Conservation (phyloP, 495 filamentous ascomycete genomes). For the Hypoxylon cercidicola region DNA sequence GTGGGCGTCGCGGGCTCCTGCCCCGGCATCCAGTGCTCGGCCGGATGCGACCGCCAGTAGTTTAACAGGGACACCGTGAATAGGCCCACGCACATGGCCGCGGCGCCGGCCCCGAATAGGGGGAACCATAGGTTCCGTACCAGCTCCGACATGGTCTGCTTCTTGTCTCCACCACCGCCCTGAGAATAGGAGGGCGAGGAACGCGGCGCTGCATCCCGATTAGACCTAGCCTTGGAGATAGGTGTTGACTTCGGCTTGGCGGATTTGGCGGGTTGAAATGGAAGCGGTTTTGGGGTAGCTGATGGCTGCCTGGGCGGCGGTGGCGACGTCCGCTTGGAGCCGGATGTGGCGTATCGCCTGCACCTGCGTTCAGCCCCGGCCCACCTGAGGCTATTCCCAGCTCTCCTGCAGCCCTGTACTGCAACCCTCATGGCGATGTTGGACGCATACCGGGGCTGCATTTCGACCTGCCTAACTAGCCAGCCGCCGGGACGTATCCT, state of each 20-base stretch:
- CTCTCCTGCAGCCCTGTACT: slow-evolving; percentile 14
- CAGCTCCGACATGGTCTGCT: slow-evolving; percentile 30
- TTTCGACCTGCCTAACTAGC: slow-evolving; percentile 27
- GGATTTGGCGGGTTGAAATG: background rate
- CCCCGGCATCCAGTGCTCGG: slow-evolving; percentile 35
- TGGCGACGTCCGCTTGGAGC: slow-evolving; percentile 4
- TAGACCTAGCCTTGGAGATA: slow-evolving; percentile 1
- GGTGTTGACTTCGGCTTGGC: background rate
- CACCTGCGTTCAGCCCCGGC: slow-evolving; percentile 9
- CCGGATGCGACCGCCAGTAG: slow-evolving; percentile 39
- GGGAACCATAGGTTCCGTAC: slow-evolving; percentile 40
- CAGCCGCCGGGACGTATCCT: slow-evolving; percentile 1
- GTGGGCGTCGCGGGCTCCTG: slow-evolving; percentile 43
- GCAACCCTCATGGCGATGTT: slow-evolving; percentile 18
- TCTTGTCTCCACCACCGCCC: slow-evolving; percentile 18
- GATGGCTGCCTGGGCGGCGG: slow-evolving; percentile 3
- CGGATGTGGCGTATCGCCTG: slow-evolving; percentile 22
- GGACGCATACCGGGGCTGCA: slow-evolving; percentile 29
- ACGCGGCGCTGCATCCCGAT: background rate
- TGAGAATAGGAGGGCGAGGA: slow-evolving; percentile 12
- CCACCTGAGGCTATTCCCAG: slow-evolving; percentile 32
- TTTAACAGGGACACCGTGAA: slow-evolving; percentile 39
- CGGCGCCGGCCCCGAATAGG: slow-evolving; percentile 45
- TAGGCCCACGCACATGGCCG: slow-evolving; percentile 40
- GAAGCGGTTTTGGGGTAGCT: slow-evolving; percentile 16